Conservation (phyloP, 129 eudicot genomes). For the Flaveria trinervia region DNA sequence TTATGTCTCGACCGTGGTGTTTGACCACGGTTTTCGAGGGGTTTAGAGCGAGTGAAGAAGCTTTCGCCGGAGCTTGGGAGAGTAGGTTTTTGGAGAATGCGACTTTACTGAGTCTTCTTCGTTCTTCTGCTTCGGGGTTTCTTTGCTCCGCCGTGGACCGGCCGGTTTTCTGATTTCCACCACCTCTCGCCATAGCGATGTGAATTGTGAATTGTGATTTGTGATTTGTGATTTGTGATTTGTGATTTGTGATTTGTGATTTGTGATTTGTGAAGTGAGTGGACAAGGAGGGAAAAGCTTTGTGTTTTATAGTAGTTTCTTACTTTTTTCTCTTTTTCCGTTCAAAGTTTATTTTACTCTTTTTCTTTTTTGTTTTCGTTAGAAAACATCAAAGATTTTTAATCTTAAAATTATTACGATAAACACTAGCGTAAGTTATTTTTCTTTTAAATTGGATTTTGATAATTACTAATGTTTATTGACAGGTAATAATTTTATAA, state of each 20-base stretch:
- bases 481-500: too few species aligned
- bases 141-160: constrained; percentile 35
- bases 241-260: neutral
- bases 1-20: constrained; percentile 80
- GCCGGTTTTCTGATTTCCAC: constrained; percentile 38
- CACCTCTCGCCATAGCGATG: constrained; percentile 51
- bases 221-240: neutral
- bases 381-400: too few species aligned
- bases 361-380: too few species aligned
- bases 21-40: constrained; percentile 73
- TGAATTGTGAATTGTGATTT: neutral
- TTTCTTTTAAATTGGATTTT: too few species aligned
- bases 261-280: neutral
- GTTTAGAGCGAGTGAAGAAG: constrained; percentile 40
- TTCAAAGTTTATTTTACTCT: too few species aligned
- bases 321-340: too few species aligned
- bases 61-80: constrained; percentile 53
- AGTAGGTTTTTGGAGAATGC: constrained; percentile 50
- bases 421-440: too few species aligned
- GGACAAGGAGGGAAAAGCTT: constrained; percentile 30
- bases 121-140: constrained; percentile 67
- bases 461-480: too few species aligned
- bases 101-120: constrained; percentile 53
- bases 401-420: too few species aligned
- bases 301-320: neutral